Base-by-base conservation (phyloP, 768 basidiomycete genomes). In the Scleroderma bovista region DNA sequence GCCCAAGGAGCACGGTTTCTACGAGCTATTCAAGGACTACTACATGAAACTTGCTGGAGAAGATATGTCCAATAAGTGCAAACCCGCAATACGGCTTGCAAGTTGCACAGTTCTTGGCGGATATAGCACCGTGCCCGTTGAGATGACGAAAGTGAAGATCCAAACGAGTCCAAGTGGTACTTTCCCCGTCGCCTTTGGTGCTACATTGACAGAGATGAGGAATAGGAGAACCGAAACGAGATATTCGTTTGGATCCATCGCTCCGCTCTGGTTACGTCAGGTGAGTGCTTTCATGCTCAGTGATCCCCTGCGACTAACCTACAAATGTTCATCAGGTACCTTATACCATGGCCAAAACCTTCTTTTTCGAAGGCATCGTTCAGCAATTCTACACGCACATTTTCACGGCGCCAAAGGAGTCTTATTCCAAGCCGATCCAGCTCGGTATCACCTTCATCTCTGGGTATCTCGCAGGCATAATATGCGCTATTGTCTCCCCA, bases 331-430 rank as follows among this genome's bases (percentile, higher is more conserved):
- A 15, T 3, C 44, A 95, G 87, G 93, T 95, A 62, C 93, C 93
- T 47, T 96, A 96, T 79, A 96, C 93, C 62, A 94, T 96, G 93
- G 93, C 93, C 76, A 96, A 96, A 74, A 95, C 95, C 81, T 91
- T 81, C 81, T 92, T 90, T 80, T 94, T 85, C 69, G 91, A 93
- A 69, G 83, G 84, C 77, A 87, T 88, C 60, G 89, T 87, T 66
- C 77, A 83, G 63, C 68, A 87, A 60, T 93, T 94, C 77, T 91
- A 91, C 71, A 90, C 86, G 57, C 81, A 88, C 65, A 86, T 92
- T 69, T 86, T 93, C 73, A 78, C 84, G 34, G 72, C 75, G 52
- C 86, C 88, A 59, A 91, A 90, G 70, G 80, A 86, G 11, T 74
- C 79, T 12, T 90, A 91, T 69, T 69, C 79, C 72, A 84, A 92